Percentiles rank a stretch among this genome's conserved stretches.
Evolutionary conservation across 208 protist species (phyloP).

Genomic region (Angomonas desouzai): DNA sequence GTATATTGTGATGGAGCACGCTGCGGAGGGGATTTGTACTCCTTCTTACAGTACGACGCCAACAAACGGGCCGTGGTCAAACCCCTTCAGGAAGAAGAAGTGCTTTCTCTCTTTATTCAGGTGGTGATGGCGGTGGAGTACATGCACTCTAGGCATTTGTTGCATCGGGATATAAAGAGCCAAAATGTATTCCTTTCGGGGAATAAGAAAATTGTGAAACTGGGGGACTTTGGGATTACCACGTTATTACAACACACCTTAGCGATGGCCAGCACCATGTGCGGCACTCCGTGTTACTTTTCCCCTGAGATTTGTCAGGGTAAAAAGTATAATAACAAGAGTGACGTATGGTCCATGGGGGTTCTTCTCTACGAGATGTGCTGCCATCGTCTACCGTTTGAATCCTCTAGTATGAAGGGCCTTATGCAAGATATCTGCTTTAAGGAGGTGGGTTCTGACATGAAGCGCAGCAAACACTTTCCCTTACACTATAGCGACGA

Average conservation of each 20-base stretch:
- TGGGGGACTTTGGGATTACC: slow-evolving; percentile 92
- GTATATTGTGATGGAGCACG: slow-evolving; percentile 92
- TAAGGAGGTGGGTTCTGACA: slow-evolving; percentile 53
- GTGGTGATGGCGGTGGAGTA: slow-evolving; percentile 84
- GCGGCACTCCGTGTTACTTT: slow-evolving; percentile 95
- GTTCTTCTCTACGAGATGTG: slow-evolving; percentile 89
- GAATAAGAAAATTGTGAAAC: slow-evolving; percentile 72
- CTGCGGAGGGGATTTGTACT: slow-evolving; percentile 81
- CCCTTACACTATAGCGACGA: slow-evolving; percentile 58
- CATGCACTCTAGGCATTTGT: slow-evolving; percentile 86
- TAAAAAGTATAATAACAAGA: slow-evolving; percentile 92
- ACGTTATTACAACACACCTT: slow-evolving; percentile 85
- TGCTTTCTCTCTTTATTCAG: slow-evolving; percentile 81
- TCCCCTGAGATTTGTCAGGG: slow-evolving; percentile 92
- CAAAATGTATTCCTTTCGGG: slow-evolving; percentile 90
- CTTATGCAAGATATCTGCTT: slow-evolving; percentile 86
- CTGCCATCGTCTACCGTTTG: slow-evolving; percentile 72
- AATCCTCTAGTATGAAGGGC: slow-evolving; percentile 71
- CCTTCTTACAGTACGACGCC: slow-evolving; percentile 32
- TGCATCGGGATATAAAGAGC: slow-evolving; percentile 92
- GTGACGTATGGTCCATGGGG: slow-evolving; percentile 90
- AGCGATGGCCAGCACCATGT: slow-evolving; percentile 90
- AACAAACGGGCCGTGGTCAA: not conserved
- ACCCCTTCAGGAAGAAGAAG: slow-evolving; percentile 59
- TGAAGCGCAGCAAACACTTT: slow-evolving; percentile 13